Conservation (phyloP, 371 early-diverging fungal genomes). For the Mortierella sp. region DNA sequence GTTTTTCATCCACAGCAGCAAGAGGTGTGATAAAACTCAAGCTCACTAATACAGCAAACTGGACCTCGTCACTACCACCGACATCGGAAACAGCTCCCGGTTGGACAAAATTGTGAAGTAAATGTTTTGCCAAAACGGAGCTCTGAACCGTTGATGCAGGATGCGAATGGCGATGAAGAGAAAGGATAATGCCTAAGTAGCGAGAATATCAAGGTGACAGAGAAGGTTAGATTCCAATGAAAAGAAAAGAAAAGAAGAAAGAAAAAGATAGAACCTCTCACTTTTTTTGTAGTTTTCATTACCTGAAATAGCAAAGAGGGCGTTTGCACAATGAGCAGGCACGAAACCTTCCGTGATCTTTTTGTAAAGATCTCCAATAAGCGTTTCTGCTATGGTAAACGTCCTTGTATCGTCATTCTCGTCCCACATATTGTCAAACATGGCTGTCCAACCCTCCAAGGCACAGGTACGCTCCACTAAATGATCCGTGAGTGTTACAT, state of each 20-base stretch:
- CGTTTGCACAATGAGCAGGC: conserved; percentile 65
- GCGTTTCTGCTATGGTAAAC: conserved; percentile 22
- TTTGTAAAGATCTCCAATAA: conserved; percentile 58
- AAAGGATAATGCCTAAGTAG: conserved; percentile 31
- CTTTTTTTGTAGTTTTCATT: background rate
- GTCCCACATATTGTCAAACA: conserved; percentile 56
- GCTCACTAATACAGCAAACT: conserved; percentile 62
- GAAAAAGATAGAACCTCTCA: too few relatives aligned
- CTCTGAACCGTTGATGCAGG: conserved; percentile 47
- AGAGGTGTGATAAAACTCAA: conserved; percentile 60
- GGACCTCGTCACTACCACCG: conserved; percentile 65
- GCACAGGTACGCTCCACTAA: conserved; percentile 61
- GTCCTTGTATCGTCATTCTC: conserved; percentile 41
- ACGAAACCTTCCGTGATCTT: conserved; percentile 63
- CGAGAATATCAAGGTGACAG: background rate
- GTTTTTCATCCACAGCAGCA: conserved; percentile 59
- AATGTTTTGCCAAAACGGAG: conserved; percentile 33
- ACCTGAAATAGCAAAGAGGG: conserved; percentile 64
- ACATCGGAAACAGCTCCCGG: conserved; percentile 33
- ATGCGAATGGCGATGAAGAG: conserved; percentile 41
- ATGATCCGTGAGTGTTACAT: conserved; percentile 65
- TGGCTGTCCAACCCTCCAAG: conserved; percentile 58
- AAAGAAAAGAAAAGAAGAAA: background rate
- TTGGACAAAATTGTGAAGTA: conserved; percentile 35
- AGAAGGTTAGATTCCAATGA: background rate